Evolutionary conservation across 345 rosid genomes (phyloP).

Genomic region (Camelina laxa): DNA sequence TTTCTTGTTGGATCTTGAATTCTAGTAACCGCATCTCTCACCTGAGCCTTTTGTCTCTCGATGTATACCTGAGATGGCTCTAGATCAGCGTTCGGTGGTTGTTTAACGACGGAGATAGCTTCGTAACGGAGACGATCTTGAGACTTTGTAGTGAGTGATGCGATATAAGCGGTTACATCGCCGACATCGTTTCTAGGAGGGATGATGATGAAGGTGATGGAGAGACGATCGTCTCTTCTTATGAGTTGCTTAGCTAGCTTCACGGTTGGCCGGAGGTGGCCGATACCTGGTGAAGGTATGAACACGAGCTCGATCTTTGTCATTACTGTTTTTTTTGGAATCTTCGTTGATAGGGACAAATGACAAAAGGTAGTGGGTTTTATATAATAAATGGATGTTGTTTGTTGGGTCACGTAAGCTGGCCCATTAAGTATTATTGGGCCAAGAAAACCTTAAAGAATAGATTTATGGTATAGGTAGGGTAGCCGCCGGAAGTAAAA

Average conservation of each 20-base stretch:
- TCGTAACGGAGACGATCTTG: constrained; percentile 36
- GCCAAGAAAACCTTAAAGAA: background rate
- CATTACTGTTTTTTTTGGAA: constrained; percentile 1
- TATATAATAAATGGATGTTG: background rate
- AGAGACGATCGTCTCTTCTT: constrained; percentile 40
- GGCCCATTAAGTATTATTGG: constrained; percentile 4
- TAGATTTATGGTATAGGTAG: background rate
- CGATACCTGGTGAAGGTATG: constrained; percentile 51
- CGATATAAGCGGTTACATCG: constrained; percentile 25
- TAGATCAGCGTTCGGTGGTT: background rate
- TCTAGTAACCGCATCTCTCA: constrained; percentile 42
- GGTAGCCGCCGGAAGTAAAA: constrained; percentile 2
- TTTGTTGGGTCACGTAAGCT: constrained; percentile 6
- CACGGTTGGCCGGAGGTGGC: constrained; percentile 53
- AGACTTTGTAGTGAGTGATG: constrained; percentile 22
- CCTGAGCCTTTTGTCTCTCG: constrained; percentile 45
- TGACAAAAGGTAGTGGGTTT: background rate
- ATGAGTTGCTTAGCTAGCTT: constrained; percentile 53
- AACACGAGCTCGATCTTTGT: constrained; percentile 54
- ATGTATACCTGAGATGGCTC: constrained; percentile 16
- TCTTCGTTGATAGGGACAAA: background rate
- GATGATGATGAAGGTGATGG: constrained; percentile 51
- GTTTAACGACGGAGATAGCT: constrained; percentile 34
- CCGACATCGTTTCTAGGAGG: background rate
- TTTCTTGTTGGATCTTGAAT: background rate